Base-by-base conservation (phyloP, 78 protist species). In the Dictyostelium firmibasis region DNA sequence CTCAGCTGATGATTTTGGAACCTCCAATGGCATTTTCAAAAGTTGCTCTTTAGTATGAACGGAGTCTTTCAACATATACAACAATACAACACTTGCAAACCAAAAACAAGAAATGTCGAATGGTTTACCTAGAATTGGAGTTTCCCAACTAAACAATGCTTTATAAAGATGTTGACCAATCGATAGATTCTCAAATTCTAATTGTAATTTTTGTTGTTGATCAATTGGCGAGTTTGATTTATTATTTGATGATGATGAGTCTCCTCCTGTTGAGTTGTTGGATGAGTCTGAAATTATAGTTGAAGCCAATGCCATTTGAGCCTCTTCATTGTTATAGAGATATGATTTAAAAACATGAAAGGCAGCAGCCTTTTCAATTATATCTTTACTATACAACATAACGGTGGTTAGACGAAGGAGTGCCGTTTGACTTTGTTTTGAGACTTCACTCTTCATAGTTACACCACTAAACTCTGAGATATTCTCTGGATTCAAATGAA, bases 231-330 rank as follows among this genome's bases (percentile, higher is more conserved):
- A 72, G 0, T 67, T 23, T n/a, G 75, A 11, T 67, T 67, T 23
- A n/a, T n/a, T n/a, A n/a, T n/a, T n/a, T n/a, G n/a, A n/a, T 67
- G 75, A 67, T 8, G 20, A 11, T 25, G 74, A 4, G 16, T 50
- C 18, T 14, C 7, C 2, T 23, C 6, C 69, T 9, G 29, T 86
- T n/a, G 36, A 50, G 76, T 53, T 29, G 60, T 9, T 29, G 86
- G 29, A 33, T 31, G 31, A 33, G n/a, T 77, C 83, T 27, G 43
- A 50, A 7, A 82, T 85, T 3, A 93, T 81, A 23, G 96, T 93
- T 16, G 92, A 85, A 20, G 96, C 92, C 20, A 93, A 79, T 20
- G 83, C 92, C 96, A 84, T 67, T 76, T 93, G 96, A n/a, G 84
- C 96, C 38, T 93, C 96, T 43, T 93, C 96, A 85, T 93, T 93